These are phyloP conservation scores for Neonectria ditissima DNA, from an alignment of 2,329 filamentous ascomycete species.

Conservation along the genomic window DNA sequence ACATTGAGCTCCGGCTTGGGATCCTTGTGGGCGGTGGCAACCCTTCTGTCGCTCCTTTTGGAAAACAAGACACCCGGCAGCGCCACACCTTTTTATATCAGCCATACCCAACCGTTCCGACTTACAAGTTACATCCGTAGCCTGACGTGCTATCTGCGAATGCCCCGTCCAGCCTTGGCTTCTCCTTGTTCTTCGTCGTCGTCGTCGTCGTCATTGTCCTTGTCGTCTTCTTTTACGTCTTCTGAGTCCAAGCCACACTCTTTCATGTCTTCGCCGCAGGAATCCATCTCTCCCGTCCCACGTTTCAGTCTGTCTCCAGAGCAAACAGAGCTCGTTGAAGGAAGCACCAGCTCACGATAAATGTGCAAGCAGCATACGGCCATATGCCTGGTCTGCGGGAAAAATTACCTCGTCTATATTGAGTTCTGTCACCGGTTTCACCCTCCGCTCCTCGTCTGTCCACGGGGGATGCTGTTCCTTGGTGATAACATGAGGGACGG, in stretches of 20 bases:
- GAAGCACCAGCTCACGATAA: slow-evolving; percentile 54
- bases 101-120: slow-evolving; percentile 39
- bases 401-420: slow-evolving; percentile 69
- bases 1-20: slow-evolving; percentile 36
- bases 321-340: slow-evolving; percentile 29
- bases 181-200: slow-evolving; percentile 14
- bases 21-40: slow-evolving; percentile 41
- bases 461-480: slow-evolving; percentile 54
- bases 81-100: slow-evolving; percentile 46
- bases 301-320: slow-evolving; percentile 28
- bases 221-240: slow-evolving; percentile 14
- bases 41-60: slow-evolving; percentile 28
- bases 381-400: slow-evolving; percentile 70
- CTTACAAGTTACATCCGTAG: slow-evolving; percentile 18
- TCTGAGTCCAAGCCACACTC: slow-evolving; percentile 14
- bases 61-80: slow-evolving; percentile 21
- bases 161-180: slow-evolving; percentile 1
- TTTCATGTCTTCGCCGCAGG: slow-evolving; percentile 42
- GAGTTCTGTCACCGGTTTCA: slow-evolving; percentile 65
- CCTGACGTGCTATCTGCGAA: slow-evolving; percentile 11
- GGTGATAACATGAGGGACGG: slow-evolving; percentile 63
- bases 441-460: slow-evolving; percentile 62
- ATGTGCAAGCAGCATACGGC: slow-evolving; percentile 71
- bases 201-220: slow-evolving; percentile 17
- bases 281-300: slow-evolving; percentile 30